Evolutionary conservation across 768 basidiomycete genomes (phyloP), one percentile per base, ranked within the genome.

Genomic region (Macrolepiota fuliginosa): DNA sequence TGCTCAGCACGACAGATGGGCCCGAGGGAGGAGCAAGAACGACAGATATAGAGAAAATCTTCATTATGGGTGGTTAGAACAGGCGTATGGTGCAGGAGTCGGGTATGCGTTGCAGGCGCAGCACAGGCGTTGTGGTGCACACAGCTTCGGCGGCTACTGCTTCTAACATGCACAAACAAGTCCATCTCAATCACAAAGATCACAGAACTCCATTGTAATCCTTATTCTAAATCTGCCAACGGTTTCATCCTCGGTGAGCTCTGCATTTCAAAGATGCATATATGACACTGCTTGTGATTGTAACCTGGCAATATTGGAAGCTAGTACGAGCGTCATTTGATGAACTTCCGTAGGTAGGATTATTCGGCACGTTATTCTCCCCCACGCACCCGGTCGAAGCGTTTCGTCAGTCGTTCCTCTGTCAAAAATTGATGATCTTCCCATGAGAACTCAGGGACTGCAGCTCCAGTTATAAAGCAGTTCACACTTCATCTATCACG

Each of bases 41-140:
- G 37, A 97, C 74, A 25, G 92, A 86, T 64, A 96, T 82, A 7
- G 90, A 87, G 71, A 82, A 95, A 67, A 97, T 81, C 85, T 95
- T 97, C 93, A 96, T 95, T 61, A 46, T 56, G 55, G 35, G 29
- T 47, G 59, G 47, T 39, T 54, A 61, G 29, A 24, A 47, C 52
- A 42, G 39, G 25, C 37, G 27, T 10, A 40, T 27, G 50, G 42
- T 19, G 42, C 19, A 22, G 42, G 42, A 22, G 42, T 45, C n/a
- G n/a, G 17, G 42, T 45, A 4, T 19, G 25, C 24, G 24, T 49
- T 45, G 42, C 17, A 45, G 7, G 17, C 10, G 7, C 17, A n/a
- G n/a, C 17, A 7, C 1, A 9, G 2, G 17, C 42, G 17, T 17
- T 5, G 17, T 19, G n/a, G n/a, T n/a, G n/a, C n/a, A n/a, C 42